These are phyloP conservation scores for Cajanus cajan DNA, from an alignment of 306 rosid species.

Conservation along the genomic window DNA sequence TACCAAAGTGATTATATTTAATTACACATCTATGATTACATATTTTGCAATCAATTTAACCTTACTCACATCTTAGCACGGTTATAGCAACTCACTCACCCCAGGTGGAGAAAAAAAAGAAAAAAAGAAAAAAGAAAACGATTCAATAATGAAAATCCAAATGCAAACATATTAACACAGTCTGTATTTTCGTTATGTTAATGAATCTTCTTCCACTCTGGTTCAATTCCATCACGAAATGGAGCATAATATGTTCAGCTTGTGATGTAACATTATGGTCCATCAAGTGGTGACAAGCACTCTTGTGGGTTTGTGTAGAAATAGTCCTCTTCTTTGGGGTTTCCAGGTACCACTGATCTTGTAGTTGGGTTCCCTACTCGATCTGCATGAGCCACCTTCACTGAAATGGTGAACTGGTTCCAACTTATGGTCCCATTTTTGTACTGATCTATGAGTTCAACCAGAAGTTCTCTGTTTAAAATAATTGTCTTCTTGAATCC, in stretches of 20 bases:
- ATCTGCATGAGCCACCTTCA: constrained; percentile 55
- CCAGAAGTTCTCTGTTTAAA: constrained; percentile 54
- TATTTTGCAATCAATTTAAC: background rate
- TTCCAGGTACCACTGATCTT: constrained; percentile 49
- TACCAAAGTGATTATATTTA: background rate
- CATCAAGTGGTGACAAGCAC: constrained; percentile 32
- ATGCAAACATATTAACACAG: background rate
- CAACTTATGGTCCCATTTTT: constrained; percentile 50
- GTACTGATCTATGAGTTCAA: constrained; percentile 52
- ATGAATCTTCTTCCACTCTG: background rate
- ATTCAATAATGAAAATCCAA: background rate
- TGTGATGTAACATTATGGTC: background rate
- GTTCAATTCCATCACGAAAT: background rate
- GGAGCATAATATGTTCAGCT: background rate
- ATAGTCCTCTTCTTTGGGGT: constrained; percentile 73
- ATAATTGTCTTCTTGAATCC: constrained; percentile 68
- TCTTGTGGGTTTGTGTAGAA: constrained; percentile 84
- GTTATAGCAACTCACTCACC: too few relatives aligned
- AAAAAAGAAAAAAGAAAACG: too few relatives aligned
- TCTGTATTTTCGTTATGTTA: background rate
- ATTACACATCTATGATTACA: background rate
- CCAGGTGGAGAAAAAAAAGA: too few relatives aligned
- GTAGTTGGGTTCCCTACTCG: constrained; percentile 52
- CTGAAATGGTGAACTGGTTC: constrained; percentile 51
- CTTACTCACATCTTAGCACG: too few relatives aligned